Evolutionary conservation across 2,329 filamentous ascomycete genomes (phyloP), one percentile per base, ranked within the genome.

Genomic region (Epichloe baconii): DNA sequence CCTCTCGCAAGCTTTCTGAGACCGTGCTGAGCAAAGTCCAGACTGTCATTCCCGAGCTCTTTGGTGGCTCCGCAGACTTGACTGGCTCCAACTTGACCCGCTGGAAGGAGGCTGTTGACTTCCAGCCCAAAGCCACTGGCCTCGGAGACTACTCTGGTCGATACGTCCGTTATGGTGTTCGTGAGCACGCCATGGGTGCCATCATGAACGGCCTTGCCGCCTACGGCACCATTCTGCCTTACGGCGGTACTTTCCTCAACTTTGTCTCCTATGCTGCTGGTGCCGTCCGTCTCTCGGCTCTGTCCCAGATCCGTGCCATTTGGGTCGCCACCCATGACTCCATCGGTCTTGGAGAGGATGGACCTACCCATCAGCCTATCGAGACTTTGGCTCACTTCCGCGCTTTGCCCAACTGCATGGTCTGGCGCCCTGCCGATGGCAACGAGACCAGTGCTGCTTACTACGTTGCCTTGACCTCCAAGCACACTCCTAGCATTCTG

Each of bases 321-420:
- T 95, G 93, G 84, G 80, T 97, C 62, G 91, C 93, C 64, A 97
- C 91, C 61, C 91, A 97, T 80, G 91, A 97, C 80, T 96, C 91
- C 59, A 98, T 98, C 64, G 93, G 93, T 78, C 88, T 97, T 61
- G 93, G 93, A 73, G 93, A 98, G 77, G 93, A 98, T 66, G 93
- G 93, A 57, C 91, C 93, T 61, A 98, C 93, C 52, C 93, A 98
- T 76, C 93, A 98, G 80, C 93, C 93, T 70, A 95, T 98, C 62
- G 93, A 98, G 83, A 95, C 89, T 44, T 83, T 97, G 57, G 86
- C 90, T 54, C 93, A 97, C 76, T 97, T 97, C 88, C 91, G 93
- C 70, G 93, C 93, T 58, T 82, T 97, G 62, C 93, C 93, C 67
- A 98, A 98, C 85, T 87, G 86, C 79, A 95, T 97, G 88, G 91